Base-by-base conservation (phyloP, 2,329 filamentous ascomycete genomes). In the Reticulascus tulasneorum region DNA sequence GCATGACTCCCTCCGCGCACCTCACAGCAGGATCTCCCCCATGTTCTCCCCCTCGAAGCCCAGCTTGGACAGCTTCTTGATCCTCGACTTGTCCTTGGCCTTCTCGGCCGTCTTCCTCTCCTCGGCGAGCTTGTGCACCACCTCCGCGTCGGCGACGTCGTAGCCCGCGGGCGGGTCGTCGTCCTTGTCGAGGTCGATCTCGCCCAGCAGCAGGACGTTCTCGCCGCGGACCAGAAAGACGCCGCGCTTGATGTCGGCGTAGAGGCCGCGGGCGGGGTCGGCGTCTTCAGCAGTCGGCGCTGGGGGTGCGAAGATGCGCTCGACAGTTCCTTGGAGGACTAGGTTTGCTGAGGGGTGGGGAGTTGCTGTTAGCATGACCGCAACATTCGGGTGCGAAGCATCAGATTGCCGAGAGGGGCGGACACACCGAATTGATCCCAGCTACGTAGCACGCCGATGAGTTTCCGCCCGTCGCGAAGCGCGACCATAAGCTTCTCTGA, bases 171-270 rank as follows among this genome's bases (percentile, higher is more conserved):
- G 88, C 11, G 88, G 73, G 40, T 94, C 82, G 60, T 98, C 93
- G 62, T 98, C 93, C 55, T 85, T 88, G 68, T 98, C 93, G 17
- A 98, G 78, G 59, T 98, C 93, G 52, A 98, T 94, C 64, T 97
- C 94, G 23, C 93, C 93, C 13, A 97, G 75, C 28, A 98, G 71
- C 33, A 95, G 73, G n/a, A 98, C 93, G 60, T 98, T 98, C 67
- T 98, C 93, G 49, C 93, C 93, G 40, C 93, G 77, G 29, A 98
- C 87, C 23, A 97, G 77, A 66, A 93, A 97, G 45, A 94, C 80
- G 32, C 93, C 93, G 39, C 88, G 80, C 9, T 80, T 73, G 42
- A 94, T 77, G 59, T 98, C 93, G 42, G 88, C 86, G 58, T 88
- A 97, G 33, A 94, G 58, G 9, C 71, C 71, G 43, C 49, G 58